These are phyloP conservation scores for Climacium dendroides DNA, from an alignment of 225 moss, liverwort and hornwort genomes.

Conservation along the genomic window DNA sequence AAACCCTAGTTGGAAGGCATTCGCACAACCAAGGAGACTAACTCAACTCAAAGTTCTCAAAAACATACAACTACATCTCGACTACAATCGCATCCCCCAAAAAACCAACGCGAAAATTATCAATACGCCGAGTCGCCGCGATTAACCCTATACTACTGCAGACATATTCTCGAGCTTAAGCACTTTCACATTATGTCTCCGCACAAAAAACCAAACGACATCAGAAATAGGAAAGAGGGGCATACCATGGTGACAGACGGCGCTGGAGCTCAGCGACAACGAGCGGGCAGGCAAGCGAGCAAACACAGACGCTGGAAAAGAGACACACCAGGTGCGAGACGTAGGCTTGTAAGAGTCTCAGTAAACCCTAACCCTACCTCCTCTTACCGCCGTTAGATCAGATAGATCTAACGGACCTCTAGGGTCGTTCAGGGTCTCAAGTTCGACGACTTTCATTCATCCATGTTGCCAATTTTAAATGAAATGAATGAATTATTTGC, in stretches of 20 bases:
- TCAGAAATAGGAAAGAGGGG: background rate
- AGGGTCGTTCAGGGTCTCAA: background rate
- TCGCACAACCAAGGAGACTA: background rate
- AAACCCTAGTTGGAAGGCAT: background rate
- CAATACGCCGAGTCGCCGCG: too few species aligned
- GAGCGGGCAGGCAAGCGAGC: background rate
- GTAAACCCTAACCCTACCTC: background rate
- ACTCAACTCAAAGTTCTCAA: background rate
- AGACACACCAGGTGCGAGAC: background rate
- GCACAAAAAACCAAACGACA: background rate
- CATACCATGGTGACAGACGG: conserved; percentile 29
- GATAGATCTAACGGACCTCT: background rate
- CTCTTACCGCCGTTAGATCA: background rate
- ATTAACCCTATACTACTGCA: background rate
- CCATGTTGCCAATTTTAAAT: background rate
- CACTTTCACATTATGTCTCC: too few species aligned
- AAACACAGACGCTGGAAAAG: conserved; percentile 12
- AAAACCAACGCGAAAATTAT: background rate
- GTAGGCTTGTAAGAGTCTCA: background rate
- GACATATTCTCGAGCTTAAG: too few species aligned
- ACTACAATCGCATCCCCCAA: too few species aligned
- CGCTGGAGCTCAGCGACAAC: background rate
- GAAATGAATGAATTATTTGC: background rate
- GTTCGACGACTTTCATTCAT: background rate
- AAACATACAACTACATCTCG: too few species aligned